phyloP scores from a whole-genome alignment of 2,329 filamentous ascomycete genomes.

The Achaetomium macrosporum region DNA sequence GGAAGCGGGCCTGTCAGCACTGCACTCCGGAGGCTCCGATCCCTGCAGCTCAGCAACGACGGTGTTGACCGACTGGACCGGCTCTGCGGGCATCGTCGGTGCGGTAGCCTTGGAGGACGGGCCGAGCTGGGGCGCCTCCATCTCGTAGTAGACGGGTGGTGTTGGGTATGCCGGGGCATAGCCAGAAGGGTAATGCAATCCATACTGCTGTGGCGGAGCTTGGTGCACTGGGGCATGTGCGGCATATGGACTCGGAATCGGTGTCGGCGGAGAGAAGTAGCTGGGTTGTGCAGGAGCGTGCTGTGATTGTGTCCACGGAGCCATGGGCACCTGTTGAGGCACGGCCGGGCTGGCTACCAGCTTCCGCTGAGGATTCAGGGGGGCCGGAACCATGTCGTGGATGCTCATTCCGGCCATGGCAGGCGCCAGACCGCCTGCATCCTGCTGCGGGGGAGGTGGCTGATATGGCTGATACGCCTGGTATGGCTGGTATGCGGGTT shows the following conservation, averaged over 20 bases:
- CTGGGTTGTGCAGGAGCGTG: background rate
- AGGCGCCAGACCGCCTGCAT: background rate
- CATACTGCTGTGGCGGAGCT: background rate
- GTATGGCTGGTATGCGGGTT: too few relatives aligned
- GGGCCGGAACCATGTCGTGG: background rate
- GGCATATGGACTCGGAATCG: background rate
- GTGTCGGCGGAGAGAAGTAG: background rate
- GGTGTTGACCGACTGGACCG: background rate
- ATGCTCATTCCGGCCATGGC: conserved; percentile 1
- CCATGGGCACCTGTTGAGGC: background rate
- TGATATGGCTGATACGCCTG: too few relatives aligned
- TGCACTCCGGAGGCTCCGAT: background rate
- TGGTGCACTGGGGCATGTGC: background rate
- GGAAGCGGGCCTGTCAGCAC: background rate
- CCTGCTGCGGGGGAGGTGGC: background rate
- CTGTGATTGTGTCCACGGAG: background rate
- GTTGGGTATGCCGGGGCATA: background rate
- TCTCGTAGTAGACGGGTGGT: conserved; percentile 1
- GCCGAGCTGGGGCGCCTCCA: background rate
- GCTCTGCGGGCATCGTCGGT: background rate
- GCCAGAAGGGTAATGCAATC: background rate
- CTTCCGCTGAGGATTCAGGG: conserved; percentile 4
- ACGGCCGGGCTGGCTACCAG: background rate
- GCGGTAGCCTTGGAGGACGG: background rate
- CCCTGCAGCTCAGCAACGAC: conserved; percentile 11